These are phyloP conservation scores for Zoysia japonica DNA, from an alignment of 176 grass and related monocot genomes.

Conservation along the genomic window DNA sequence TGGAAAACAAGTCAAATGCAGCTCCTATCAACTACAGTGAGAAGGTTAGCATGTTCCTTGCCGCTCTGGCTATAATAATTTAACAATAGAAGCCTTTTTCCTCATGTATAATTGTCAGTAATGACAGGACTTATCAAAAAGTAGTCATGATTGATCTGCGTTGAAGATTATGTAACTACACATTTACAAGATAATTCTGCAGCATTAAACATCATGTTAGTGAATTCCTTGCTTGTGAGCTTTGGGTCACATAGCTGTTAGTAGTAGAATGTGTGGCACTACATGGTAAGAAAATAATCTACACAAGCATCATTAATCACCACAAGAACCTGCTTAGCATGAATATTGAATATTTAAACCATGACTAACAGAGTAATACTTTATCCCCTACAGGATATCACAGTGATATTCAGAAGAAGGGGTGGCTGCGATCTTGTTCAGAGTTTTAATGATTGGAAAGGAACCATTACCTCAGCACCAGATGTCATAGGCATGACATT, in stretches of 20 bases:
- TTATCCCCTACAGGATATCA: slow-evolving; percentile 74
- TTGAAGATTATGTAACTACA: not conserved
- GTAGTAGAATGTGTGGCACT: not conserved
- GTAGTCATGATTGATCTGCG: not conserved
- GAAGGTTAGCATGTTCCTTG: slow-evolving; percentile 68
- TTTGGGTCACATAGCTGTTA: not conserved
- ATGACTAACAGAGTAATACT: slow-evolving; percentile 14
- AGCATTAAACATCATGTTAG: slow-evolving; percentile 1
- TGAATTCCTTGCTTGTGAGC: not conserved
- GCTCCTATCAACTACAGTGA: slow-evolving; percentile 72
- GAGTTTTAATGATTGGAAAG: slow-evolving; percentile 76
- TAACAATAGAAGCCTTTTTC: not conserved
- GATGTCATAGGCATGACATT: slow-evolving; percentile 99
- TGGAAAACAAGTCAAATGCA: slow-evolving; percentile 63
- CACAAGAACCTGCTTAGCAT: not conserved
- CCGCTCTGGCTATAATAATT: slow-evolving; percentile 11
- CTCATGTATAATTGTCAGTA: slow-evolving; percentile 13
- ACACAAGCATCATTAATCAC: not conserved
- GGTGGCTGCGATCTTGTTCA: slow-evolving; percentile 97
- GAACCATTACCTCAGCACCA: slow-evolving; percentile 71
- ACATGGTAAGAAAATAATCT: slow-evolving; percentile 6
- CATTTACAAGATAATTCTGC: not conserved
- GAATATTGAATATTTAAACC: not conserved
- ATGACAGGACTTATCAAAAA: not conserved
- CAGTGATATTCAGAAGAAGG: slow-evolving; percentile 98